phyloP scores from a whole-genome alignment of 805 yeast genomes.

The Saturnispora kantuleensis region DNA sequence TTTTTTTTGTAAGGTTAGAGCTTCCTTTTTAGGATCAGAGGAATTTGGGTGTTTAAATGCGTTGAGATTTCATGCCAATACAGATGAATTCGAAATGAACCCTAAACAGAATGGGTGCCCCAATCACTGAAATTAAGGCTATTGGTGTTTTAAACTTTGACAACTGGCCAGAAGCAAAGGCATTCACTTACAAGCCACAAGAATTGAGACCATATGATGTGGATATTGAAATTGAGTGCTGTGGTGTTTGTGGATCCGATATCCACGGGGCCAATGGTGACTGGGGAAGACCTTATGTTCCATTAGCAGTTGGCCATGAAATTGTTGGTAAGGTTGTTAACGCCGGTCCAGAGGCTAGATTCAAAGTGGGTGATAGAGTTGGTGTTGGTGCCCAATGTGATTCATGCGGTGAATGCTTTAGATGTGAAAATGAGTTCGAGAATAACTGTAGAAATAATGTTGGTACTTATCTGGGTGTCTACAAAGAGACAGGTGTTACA shows the following conservation, averaged over 20 bases:
- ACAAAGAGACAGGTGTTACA: conserved; percentile 35
- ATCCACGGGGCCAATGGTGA: conserved; percentile 33
- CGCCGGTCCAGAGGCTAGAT: conserved; percentile 26
- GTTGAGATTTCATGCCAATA: too few relatives aligned
- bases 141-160: conserved; percentile 15
- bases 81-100: too few relatives aligned
- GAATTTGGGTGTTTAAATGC: too few relatives aligned
- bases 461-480: conserved; percentile 42
- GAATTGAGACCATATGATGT: conserved; percentile 22
- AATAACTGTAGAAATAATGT: conserved; percentile 40
- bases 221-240: conserved; percentile 35
- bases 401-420: conserved; percentile 31
- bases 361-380: conserved; percentile 39
- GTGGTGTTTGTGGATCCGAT: conserved; percentile 45
- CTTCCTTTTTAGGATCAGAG: too few relatives aligned
- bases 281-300: conserved; percentile 14
- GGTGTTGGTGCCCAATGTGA: conserved; percentile 40
- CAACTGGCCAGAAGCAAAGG: conserved; percentile 14
- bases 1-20: too few relatives aligned
- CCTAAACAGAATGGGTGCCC: neutral
- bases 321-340: conserved; percentile 34
- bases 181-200: conserved; percentile 15
- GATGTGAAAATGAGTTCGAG: conserved; percentile 30
- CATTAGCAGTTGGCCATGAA: conserved; percentile 36
- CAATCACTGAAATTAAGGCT: conserved; percentile 12